These are phyloP conservation scores for Psilocybe subaeruginosa DNA, from an alignment of 768 basidiomycete genomes.

Conservation along the genomic window DNA sequence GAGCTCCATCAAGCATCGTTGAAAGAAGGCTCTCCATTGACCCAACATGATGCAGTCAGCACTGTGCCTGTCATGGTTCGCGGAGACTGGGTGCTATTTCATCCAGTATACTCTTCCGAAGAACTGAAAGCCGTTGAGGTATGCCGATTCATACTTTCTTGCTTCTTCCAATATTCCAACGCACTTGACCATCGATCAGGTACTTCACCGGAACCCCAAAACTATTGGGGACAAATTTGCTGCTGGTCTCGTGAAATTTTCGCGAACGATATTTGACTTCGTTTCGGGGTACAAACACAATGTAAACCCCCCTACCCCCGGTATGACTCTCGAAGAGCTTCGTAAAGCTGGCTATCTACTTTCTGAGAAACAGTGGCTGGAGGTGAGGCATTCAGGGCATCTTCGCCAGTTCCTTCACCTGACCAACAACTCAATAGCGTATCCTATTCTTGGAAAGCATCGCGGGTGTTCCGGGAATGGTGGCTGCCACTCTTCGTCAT, in stretches of 20 bases:
- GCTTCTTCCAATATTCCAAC: background rate
- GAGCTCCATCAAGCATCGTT: constrained; percentile 19
- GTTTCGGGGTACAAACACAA: constrained; percentile 86
- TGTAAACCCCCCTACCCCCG: constrained; percentile 58
- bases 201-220: constrained; percentile 68
- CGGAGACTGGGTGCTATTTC: constrained; percentile 91
- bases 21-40: constrained; percentile 29
- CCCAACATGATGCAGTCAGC: constrained; percentile 48
- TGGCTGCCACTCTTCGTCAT: constrained; percentile 87
- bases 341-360: constrained; percentile 75
- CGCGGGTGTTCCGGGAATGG: constrained; percentile 97
- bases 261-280: constrained; percentile 76
- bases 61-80: constrained; percentile 57
- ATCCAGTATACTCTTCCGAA: constrained; percentile 84
- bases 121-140: constrained; percentile 79
- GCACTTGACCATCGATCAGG: constrained; percentile 36
- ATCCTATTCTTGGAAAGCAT: constrained; percentile 78
- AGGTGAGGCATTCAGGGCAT: constrained; percentile 40
- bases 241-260: constrained; percentile 56
- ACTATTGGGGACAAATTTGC: constrained; percentile 79
- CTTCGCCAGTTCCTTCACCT: background rate
- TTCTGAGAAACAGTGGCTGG: constrained; percentile 76
- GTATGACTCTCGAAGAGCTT: constrained; percentile 74
- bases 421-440: constrained; percentile 34
- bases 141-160: constrained; percentile 7